Evolutionary conservation across 768 basidiomycete species (phyloP).

Genomic region (Lentinus tigrinus): DNA sequence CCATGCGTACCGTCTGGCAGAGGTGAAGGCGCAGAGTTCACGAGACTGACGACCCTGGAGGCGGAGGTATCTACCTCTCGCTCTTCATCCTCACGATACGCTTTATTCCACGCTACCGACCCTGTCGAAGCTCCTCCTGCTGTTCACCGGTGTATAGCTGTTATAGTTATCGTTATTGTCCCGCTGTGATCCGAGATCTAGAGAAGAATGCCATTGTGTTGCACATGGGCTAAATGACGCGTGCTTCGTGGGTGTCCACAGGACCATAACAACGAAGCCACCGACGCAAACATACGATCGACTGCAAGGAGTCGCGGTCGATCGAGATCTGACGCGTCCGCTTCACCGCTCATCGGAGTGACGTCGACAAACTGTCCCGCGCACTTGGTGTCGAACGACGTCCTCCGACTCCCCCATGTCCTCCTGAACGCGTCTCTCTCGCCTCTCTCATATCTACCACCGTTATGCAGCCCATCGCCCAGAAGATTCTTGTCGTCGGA

Average conservation of each 20-base stretch:
- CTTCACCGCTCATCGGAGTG: background rate
- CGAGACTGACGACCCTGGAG: conserved; percentile 46
- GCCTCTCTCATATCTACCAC: background rate
- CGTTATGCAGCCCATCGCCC: conserved; percentile 32
- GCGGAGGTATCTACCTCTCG: conserved; percentile 30
- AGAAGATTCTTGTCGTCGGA: conserved; percentile 89
- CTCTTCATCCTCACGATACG: conserved; percentile 20
- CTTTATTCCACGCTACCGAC: conserved; percentile 4
- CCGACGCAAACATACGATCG: no score
- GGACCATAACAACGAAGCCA: no score
- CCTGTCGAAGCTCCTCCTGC: conserved; percentile 1
- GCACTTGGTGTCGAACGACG: background rate
- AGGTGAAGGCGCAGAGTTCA: conserved; percentile 26
- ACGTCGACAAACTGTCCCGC: background rate
- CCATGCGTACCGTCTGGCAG: conserved; percentile 18
- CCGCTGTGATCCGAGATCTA: background rate
- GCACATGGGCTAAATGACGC: background rate
- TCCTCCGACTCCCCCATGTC: background rate
- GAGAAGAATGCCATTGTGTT: background rate
- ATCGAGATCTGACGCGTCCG: background rate
- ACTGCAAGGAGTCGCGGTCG: background rate
- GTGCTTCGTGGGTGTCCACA: no score
- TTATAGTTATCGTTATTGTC: conserved; percentile 5
- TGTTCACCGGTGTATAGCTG: conserved; percentile 14
- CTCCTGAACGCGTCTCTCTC: background rate